A percentile compares a stretch with the other conserved stretches of the same genome.
Evolutionary conservation across 352 stramenopile species (phyloP).

Genomic region (Phytophthora sp.): DNA sequence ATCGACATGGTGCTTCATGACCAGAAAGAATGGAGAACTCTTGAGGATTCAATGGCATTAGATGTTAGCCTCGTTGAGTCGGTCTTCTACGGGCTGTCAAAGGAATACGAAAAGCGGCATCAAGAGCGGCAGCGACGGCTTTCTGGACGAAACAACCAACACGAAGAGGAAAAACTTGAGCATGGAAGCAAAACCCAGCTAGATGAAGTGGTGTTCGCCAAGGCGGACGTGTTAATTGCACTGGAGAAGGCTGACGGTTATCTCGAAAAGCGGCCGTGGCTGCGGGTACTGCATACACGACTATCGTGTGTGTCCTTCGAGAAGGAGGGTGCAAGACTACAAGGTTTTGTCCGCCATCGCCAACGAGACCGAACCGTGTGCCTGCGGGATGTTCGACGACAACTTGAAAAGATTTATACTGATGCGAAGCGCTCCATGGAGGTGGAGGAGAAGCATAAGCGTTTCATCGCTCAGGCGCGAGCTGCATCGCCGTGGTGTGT

Average conservation of each 20-base stretch:
- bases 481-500: conserved; percentile 68
- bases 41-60: conserved; percentile 45
- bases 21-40: conserved; percentile 60
- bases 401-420: conserved; percentile 44
- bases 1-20: conserved; percentile 42
- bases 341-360: conserved; percentile 55
- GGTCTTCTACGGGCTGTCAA: conserved; percentile 51
- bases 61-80: conserved; percentile 62
- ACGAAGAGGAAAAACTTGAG: neutral
- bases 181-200: conserved; percentile 18
- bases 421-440: conserved; percentile 19
- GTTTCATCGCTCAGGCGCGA: conserved; percentile 49
- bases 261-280: conserved; percentile 58
- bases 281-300: conserved; percentile 61
- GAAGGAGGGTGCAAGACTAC: conserved; percentile 55
- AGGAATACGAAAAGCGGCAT: conserved; percentile 30
- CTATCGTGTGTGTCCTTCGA: conserved; percentile 64
- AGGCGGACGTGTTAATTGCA: conserved; percentile 57
- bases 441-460: conserved; percentile 49
- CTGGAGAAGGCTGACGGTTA: conserved; percentile 48
- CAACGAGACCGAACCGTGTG: conserved; percentile 55
- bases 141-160: neutral
- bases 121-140: conserved; percentile 9
- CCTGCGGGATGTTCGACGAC: conserved; percentile 27
- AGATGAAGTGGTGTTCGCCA: conserved; percentile 55